Conservation (phyloP, 1,139 yeast species). For the Magnusiomyces starmeri region DNA sequence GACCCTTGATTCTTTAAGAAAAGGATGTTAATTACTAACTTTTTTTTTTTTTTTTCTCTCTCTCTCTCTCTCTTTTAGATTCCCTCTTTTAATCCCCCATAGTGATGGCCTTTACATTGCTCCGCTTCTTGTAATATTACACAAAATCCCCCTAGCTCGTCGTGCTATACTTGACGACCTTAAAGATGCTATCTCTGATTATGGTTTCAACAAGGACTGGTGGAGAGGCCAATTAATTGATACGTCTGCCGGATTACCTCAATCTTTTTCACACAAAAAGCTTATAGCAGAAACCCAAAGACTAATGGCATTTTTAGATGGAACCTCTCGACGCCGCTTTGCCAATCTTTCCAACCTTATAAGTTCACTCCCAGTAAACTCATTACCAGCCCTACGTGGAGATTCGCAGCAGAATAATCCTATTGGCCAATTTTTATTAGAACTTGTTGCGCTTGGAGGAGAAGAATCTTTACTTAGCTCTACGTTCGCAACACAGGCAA, state of each 20-base stretch:
- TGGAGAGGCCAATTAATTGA: slow-evolving; percentile 36
- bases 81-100: slow-evolving; percentile 37
- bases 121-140: slow-evolving; percentile 40
- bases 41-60: neutral
- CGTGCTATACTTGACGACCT: slow-evolving; percentile 33
- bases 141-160: slow-evolving; percentile 38
- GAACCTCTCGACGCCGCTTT: slow-evolving; percentile 36
- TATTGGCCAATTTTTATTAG: slow-evolving; percentile 20
- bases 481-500: neutral
- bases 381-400: slow-evolving; percentile 24
- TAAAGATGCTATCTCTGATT: slow-evolving; percentile 28
- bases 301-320: slow-evolving; percentile 40
- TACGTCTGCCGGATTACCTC: neutral
- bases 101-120: slow-evolving; percentile 35
- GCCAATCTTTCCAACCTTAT: slow-evolving; percentile 37
- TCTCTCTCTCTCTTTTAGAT: too few species aligned
- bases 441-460: slow-evolving; percentile 5
- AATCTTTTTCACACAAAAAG: slow-evolving; percentile 3
- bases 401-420: slow-evolving; percentile 21
- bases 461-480: neutral
- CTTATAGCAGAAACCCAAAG: slow-evolving; percentile 39
- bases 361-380: slow-evolving; percentile 21
- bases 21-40: slow-evolving; percentile 11
- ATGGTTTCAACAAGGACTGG: slow-evolving; percentile 41
- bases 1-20: neutral